Base-by-base conservation (phyloP, 1,284 basidiomycete genomes). In the Leucoagaricus sp. region DNA sequence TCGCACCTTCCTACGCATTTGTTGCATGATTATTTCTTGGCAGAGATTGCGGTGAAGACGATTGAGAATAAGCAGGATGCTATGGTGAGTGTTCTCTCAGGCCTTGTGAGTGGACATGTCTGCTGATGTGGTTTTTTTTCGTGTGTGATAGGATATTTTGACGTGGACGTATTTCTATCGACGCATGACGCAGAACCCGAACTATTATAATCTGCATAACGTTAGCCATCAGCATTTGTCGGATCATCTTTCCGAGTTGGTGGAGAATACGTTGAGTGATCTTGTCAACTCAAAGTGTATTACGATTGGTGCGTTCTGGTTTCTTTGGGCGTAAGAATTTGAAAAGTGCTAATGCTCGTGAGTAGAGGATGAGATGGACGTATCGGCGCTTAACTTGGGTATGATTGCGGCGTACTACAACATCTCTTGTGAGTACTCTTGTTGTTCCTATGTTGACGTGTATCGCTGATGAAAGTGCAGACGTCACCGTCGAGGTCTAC, bases 51-150 rank as follows among this genome's bases (percentile, higher is more conserved):
- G 10, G 94, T 98, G 28, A 95, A 95, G 77, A 99, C 96, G 3
- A 97, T 99, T 60, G 96, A 98, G 77, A 97, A 96, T 75, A 98
- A 97, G 79, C 95, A 98, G 73, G 94, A 94, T 70, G 94, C 94
- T 0, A 93, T 94, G 83, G 92, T 93, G 67, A 66, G 84, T 74
- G 42, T 12, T 36, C 34, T 9, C 66, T 65, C 25, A n/a, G n/a
- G n/a, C 38, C 12, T 47, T 31, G 2, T 13, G 8, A 10, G 19
- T 49, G 41, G 50, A 13, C 19, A 51, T 69, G 12, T 65, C 41
- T n/a, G 34, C 34, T 29, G 52, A 26, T 26, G 8, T 8, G 57
- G 26, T 61, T 5, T n/a, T n/a, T n/a, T n/a, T n/a, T n/a, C n/a
- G n/a, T n/a, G n/a, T n/a, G n/a, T 47, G 58, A 0, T 62, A 91